phyloP scores from a whole-genome alignment of 2,329 filamentous ascomycete genomes.

The Penicillium sp. region DNA sequence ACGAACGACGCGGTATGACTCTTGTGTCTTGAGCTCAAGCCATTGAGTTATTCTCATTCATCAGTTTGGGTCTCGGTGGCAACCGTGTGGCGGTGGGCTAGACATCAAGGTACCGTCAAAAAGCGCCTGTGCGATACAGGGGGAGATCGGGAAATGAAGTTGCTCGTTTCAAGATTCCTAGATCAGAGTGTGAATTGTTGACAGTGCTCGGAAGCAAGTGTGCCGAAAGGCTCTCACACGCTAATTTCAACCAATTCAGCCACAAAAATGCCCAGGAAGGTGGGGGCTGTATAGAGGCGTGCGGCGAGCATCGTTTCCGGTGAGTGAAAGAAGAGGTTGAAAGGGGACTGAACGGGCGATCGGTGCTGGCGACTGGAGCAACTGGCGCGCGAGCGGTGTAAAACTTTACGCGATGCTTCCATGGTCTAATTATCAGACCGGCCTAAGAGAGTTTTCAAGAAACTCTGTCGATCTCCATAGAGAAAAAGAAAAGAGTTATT shows the following conservation, averaged over 20 bases:
- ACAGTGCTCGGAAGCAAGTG: neutral
- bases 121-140: neutral
- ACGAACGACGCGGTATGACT: neutral
- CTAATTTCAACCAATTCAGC: constrained; percentile 25
- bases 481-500: neutral
- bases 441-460: neutral
- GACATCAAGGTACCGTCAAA: neutral
- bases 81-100: constrained; percentile 4
- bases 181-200: constrained; percentile 3
- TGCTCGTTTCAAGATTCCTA: constrained; percentile 9
- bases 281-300: constrained; percentile 6
- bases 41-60: constrained; percentile 3
- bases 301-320: constrained; percentile 5
- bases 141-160: neutral
- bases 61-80: constrained; percentile 3
- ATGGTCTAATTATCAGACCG: neutral
- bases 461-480: neutral
- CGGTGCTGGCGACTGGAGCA: neutral
- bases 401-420: neutral
- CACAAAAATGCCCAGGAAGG: constrained; percentile 15
- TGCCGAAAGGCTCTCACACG: constrained; percentile 10
- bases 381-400: constrained; percentile 11
- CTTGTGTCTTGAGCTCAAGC: constrained; percentile 7
- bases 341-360: neutral
- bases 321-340: constrained; percentile 13